These are phyloP conservation scores for Penicillium sp. DNA, from an alignment of 2,329 filamentous ascomycete genomes.

Conservation along the genomic window DNA sequence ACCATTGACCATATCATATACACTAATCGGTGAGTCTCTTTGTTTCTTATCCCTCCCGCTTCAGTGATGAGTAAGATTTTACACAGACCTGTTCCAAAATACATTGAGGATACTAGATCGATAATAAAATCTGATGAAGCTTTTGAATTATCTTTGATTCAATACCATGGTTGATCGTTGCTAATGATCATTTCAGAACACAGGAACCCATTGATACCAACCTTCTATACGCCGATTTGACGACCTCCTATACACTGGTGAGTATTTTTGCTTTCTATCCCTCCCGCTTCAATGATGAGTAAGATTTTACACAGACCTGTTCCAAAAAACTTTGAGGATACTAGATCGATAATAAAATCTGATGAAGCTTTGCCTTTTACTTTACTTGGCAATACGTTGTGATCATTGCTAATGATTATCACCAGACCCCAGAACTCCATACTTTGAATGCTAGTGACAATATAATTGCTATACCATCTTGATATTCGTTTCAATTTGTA, in stretches of 20 bases:
- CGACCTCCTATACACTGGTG: background rate
- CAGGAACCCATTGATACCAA: background rate
- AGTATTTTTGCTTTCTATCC: conserved; percentile 1
- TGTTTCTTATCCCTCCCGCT: conserved; percentile 3
- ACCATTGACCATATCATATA: background rate
- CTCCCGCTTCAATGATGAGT: conserved; percentile 51
- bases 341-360: conserved; percentile 48
- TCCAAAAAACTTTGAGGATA: conserved; percentile 65
- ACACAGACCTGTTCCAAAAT: background rate
- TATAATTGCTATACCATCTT: background rate
- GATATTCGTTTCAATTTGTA: background rate
- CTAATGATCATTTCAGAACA: background rate
- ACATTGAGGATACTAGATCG: background rate
- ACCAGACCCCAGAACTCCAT: background rate
- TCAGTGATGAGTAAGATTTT: background rate
- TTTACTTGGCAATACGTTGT: conserved; percentile 7
- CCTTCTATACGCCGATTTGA: too few species aligned
- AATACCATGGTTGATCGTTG: background rate
- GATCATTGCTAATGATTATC: conserved; percentile 17
- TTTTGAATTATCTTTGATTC: background rate
- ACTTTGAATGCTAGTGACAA: background rate
- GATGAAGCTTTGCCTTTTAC: conserved; percentile 35
- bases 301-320: conserved; percentile 59
- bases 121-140: background rate
- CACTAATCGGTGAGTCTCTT: background rate